Base-by-base conservation (phyloP, 2,329 filamentous ascomycete genomes). In the Fonsecaea pugnacius region DNA sequence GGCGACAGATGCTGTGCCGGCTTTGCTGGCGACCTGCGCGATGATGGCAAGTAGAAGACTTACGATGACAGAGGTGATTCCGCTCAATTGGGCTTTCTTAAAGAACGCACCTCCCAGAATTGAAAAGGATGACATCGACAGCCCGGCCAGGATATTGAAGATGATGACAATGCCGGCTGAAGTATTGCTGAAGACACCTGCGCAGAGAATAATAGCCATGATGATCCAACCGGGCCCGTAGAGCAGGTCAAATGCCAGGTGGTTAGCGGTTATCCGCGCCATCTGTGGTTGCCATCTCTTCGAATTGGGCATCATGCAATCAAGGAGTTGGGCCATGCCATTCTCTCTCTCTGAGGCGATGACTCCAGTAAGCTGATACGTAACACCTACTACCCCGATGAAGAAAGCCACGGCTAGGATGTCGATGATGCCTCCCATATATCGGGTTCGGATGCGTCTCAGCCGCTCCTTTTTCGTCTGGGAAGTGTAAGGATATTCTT, bases 291-390 rank as follows among this genome's bases (percentile, higher is more conserved):
- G 83, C 91, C 91, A 96, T 50, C 85, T 81, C 55, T 83, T 83
- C 60, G 84, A 83, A 61, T 91, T 91, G 0, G 91, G 89, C 82
- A 95, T 93, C 91, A 96, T 96, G 60, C 91, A 89, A 76, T 97
- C 93, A 50, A 97, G 87, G 32, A 97, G 82, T 67, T 92, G 91
- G 4, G 91, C 91, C 85, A 96, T 95, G 63, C 92, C 93, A 16
- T 87, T 82, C 78, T 97, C 93, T 62, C 93, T 83, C 77, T 97
- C 93, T 1, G 88, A 87, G 7, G 93, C 92, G 74, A 96, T 89
- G 71, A 93, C 87, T 8, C 93, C 93, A 0, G 91, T 91, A 62
- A 96, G 81, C 72, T 97, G 92, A 74, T 96, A 97, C 40, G 89
- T 89, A 30, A 96, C 85, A 60, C 91, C 91, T 52, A 95, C 87